Conservation (phyloP, 2,329 filamentous ascomycete genomes). For the Calonectria pseudoreteaudii region DNA sequence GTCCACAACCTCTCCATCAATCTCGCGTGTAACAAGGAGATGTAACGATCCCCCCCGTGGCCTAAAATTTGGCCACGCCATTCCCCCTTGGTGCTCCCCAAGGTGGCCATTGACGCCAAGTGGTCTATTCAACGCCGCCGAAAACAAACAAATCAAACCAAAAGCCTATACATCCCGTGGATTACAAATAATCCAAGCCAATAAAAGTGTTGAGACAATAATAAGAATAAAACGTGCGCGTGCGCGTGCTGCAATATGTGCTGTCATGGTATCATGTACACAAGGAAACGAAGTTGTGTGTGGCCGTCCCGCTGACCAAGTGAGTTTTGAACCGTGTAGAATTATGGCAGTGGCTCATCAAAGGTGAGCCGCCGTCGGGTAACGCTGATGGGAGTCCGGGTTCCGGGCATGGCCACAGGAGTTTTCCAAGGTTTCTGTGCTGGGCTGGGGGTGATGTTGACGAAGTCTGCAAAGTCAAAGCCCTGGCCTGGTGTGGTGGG, state of each 20-base stretch:
- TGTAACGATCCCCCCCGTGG: conserved; percentile 24
- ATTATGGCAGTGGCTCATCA: conserved; percentile 67
- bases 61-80: conserved; percentile 15
- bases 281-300: conserved; percentile 33
- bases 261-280: conserved; percentile 53
- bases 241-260: conserved; percentile 42
- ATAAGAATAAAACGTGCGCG: conserved; percentile 22
- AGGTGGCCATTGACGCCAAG: conserved; percentile 36
- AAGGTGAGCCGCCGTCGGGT: conserved; percentile 85
- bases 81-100: conserved; percentile 25
- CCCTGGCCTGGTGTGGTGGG: conserved; percentile 83
- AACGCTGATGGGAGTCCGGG: conserved; percentile 71
- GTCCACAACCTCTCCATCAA: conserved; percentile 17
- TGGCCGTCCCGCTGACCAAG: conserved; percentile 22
- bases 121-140: conserved; percentile 42
- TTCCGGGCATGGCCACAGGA: conserved; percentile 66
- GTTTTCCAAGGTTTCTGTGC: conserved; percentile 92
- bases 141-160: conserved; percentile 30
- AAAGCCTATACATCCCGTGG: conserved; percentile 34
- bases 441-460: conserved; percentile 96
- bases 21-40: conserved; percentile 21
- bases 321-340: not conserved
- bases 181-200: conserved; percentile 29
- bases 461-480: conserved; percentile 96
- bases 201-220: conserved; percentile 24